Evolutionary conservation across 208 protist genomes (phyloP).

Genomic region (Acanthamoeba sp.): DNA sequence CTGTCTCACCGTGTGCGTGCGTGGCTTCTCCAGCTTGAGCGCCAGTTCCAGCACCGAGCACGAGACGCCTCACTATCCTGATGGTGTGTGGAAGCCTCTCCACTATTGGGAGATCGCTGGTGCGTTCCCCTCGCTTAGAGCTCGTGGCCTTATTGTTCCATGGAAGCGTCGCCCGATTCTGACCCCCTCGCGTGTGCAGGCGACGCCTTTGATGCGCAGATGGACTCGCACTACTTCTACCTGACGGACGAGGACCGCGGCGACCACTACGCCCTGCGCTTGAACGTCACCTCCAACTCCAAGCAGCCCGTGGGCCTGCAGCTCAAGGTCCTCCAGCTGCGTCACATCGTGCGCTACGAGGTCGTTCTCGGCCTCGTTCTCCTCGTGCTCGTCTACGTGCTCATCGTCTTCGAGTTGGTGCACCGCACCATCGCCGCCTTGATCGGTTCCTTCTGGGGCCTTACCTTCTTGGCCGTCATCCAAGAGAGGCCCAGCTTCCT

Average conservation of each 20-base stretch:
- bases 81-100: not conserved
- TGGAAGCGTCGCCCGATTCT: constrained; percentile 7
- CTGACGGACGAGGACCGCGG: not conserved
- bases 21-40: not conserved
- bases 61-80: constrained; percentile 11
- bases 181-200: not conserved
- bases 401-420: constrained; percentile 88
- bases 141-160: not conserved
- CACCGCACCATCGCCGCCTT: constrained; percentile 86
- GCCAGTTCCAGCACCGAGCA: not conserved
- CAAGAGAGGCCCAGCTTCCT: constrained; percentile 23
- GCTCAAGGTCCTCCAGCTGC: not conserved
- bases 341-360: not conserved
- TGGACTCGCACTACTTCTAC: constrained; percentile 6
- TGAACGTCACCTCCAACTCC: constrained; percentile 31
- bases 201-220: constrained; percentile 18
- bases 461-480: constrained; percentile 61
- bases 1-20: not conserved
- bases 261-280: not conserved
- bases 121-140: not conserved
- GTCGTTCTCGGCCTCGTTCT: not conserved
- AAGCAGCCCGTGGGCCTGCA: not conserved
- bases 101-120: constrained; percentile 17
- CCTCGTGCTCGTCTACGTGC: constrained; percentile 81
- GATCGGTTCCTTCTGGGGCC: constrained; percentile 83